A percentile compares a stretch with the other conserved stretches of the same genome.
These are phyloP conservation scores for Coemansia biformis DNA, from an alignment of 192 early-diverging fungal genomes.

Conservation along the genomic window DNA sequence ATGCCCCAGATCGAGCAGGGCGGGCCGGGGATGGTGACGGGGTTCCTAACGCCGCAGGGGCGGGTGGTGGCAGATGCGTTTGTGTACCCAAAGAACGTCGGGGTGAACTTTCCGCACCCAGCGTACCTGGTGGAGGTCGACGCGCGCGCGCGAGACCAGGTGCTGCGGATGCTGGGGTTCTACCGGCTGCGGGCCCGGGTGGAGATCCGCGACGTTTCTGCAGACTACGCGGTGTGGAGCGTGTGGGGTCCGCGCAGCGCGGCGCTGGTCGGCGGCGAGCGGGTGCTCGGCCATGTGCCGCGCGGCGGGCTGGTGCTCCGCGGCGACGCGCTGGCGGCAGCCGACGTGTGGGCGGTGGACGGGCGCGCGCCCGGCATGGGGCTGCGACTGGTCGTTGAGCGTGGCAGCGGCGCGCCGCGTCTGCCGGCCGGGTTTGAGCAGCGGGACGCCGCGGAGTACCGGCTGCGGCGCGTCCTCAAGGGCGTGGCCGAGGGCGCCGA, in stretches of 20 bases:
- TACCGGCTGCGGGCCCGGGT: constrained; percentile 78
- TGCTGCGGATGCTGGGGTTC: constrained; percentile 66
- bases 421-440: constrained; percentile 55
- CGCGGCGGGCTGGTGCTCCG: constrained; percentile 40
- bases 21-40: constrained; percentile 72
- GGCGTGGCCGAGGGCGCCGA: constrained; percentile 87
- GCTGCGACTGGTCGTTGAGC: constrained; percentile 50
- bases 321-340: constrained; percentile 11
- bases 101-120: constrained; percentile 59
- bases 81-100: constrained; percentile 68
- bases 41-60: constrained; percentile 83
- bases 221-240: constrained; percentile 62
- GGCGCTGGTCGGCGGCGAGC: constrained; percentile 23
- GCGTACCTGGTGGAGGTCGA: constrained; percentile 75
- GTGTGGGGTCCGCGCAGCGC: constrained; percentile 63
- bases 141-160: constrained; percentile 41
- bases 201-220: constrained; percentile 59
- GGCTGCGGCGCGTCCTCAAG: constrained; percentile 69
- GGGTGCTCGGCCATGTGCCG: constrained; percentile 26
- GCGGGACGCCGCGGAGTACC: constrained; percentile 57
- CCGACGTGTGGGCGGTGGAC: constrained; percentile 47
- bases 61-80: constrained; percentile 86
- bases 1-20: constrained; percentile 65
- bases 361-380: constrained; percentile 57
- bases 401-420: constrained; percentile 1